phyloP scores from a whole-genome alignment of 73 alveolate species.

The Breviolum minutum region DNA sequence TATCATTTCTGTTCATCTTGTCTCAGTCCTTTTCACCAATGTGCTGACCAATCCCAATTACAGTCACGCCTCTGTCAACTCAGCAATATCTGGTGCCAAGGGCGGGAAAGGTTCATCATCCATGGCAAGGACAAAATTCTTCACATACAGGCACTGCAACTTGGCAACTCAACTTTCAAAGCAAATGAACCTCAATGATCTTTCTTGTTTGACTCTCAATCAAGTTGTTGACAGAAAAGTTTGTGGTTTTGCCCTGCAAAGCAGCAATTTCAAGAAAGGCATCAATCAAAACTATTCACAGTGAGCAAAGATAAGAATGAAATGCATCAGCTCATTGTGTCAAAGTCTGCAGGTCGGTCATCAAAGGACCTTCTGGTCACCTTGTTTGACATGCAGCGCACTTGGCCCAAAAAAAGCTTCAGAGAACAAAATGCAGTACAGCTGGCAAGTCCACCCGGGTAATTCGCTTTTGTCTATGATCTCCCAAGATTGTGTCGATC shows the following conservation, averaged over 20 bases:
- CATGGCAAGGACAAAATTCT: neutral
- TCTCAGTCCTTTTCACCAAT: too few relatives aligned
- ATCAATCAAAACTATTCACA: too few relatives aligned
- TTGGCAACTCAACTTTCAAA: neutral
- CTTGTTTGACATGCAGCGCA: neutral
- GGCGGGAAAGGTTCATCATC: slow-evolving; percentile 19
- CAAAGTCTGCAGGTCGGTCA: too few relatives aligned
- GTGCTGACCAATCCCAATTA: too few relatives aligned
- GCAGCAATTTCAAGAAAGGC: neutral
- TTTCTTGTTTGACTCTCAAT: too few relatives aligned
- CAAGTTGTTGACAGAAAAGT: neutral
- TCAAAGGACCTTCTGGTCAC: too few relatives aligned
- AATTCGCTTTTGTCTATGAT: too few relatives aligned
- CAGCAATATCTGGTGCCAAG: slow-evolving; percentile 4
- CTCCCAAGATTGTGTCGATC: neutral
- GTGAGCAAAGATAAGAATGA: too few relatives aligned
- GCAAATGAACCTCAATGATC: too few relatives aligned
- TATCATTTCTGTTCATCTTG: neutral
- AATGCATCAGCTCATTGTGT: too few relatives aligned
- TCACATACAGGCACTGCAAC: neutral
- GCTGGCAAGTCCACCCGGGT: neutral
- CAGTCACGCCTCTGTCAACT: slow-evolving; percentile 35
- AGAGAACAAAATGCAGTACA: neutral
- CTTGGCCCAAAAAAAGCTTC: slow-evolving; percentile 14
- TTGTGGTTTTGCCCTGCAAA: neutral